Base-by-base conservation (phyloP, 2,329 filamentous ascomycete genomes). In the Hypoxylon rubiginosum region DNA sequence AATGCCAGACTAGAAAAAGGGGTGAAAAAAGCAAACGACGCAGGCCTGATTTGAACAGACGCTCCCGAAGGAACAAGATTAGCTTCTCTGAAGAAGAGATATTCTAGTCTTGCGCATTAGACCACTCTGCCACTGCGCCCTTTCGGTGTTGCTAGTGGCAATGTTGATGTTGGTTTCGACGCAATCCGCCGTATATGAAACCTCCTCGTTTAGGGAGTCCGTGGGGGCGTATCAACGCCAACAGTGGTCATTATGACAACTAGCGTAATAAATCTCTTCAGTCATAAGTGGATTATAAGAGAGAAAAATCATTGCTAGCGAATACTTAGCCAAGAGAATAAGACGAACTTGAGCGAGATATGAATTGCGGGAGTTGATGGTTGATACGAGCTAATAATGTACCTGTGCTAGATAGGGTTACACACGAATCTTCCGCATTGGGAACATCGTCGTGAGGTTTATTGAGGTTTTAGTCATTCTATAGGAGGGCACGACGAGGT, bases 31-130 rank as follows among this genome's bases (percentile, higher is more conserved):
- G 39, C 30, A 51, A 61, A 28, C 65, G 65, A 67, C 61, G 61
- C 65, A 67, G 65, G 65, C 65, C 65, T 67, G 65, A 67, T 67
- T 67, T 53, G 61, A 67, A 67, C 65, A 67, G 65, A 67, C n/a
- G n/a, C n/a, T n/a, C n/a, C n/a, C n/a, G n/a, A n/a, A n/a, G n/a
- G n/a, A n/a, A n/a, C n/a, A n/a, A n/a, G n/a, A n/a, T n/a, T n/a
- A n/a, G n/a, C n/a, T n/a, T n/a, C n/a, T n/a, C n/a, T n/a, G n/a
- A n/a, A n/a, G n/a, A n/a, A n/a, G n/a, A n/a, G n/a, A n/a, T n/a
- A n/a, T n/a, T n/a, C n/a, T n/a, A n/a, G n/a, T n/a, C n/a, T n/a
- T n/a, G n/a, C n/a, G n/a, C n/a, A n/a, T n/a, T n/a, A n/a, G n/a
- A n/a, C n/a, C n/a, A n/a, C n/a, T n/a, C n/a, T n/a, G n/a, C n/a